Evolutionary conservation across 129 eudicot genomes (phyloP).

Genomic region (Solidago caesia): DNA sequence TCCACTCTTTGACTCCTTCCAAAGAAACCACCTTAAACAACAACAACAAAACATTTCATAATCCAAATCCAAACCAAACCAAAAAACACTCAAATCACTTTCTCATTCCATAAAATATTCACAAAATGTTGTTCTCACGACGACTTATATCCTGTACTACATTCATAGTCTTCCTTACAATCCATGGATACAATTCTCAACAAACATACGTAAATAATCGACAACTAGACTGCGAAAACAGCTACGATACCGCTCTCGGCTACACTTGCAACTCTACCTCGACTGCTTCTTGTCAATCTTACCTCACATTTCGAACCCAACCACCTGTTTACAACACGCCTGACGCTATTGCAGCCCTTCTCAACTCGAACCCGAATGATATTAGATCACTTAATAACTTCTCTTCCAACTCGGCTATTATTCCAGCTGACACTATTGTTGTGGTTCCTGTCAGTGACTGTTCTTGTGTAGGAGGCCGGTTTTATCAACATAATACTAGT

Average conservation of each 20-base stretch:
- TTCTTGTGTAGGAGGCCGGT: constrained; percentile 42
- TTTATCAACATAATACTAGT: constrained; percentile 56
- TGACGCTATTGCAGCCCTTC: constrained; percentile 41
- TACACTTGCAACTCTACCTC: constrained; percentile 52
- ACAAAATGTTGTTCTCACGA: neutral
- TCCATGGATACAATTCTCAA: constrained; percentile 34
- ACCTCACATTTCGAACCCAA: constrained; percentile 70
- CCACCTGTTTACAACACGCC: constrained; percentile 47
- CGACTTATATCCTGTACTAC: no score
- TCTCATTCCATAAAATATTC: neutral
- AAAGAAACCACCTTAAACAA: no score
- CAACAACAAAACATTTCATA: neutral
- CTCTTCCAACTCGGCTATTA: constrained; percentile 38
- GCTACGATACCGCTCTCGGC: constrained; percentile 43
- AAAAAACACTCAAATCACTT: constrained; percentile 18
- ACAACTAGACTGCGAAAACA: constrained; percentile 49
- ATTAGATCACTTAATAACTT: constrained; percentile 49
- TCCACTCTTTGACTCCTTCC: constrained; percentile 9
- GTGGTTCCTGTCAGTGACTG: constrained; percentile 55
- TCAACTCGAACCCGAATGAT: constrained; percentile 34
- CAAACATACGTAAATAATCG: constrained; percentile 60
- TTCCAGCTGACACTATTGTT: constrained; percentile 51
- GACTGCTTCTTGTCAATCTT: constrained; percentile 43
- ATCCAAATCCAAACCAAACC: neutral
- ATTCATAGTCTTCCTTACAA: neutral